These are phyloP conservation scores for Multifurca ochricompacta DNA, from an alignment of 768 basidiomycete species.

Conservation along the genomic window DNA sequence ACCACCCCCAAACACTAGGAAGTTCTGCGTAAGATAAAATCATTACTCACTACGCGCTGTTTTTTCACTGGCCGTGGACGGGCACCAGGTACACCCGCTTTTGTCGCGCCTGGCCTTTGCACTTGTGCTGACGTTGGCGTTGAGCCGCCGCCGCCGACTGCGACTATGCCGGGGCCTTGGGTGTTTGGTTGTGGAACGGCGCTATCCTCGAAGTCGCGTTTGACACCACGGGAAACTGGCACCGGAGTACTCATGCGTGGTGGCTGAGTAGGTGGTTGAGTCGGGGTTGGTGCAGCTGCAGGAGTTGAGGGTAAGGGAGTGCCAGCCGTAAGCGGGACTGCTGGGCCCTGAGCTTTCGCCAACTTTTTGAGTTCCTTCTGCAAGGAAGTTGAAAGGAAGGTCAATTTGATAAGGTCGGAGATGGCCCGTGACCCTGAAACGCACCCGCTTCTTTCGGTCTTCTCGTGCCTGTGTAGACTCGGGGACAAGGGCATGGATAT, in stretches of 20 bases:
- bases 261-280: conserved; percentile 8
- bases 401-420: neutral
- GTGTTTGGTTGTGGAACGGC: conserved; percentile 10
- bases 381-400: neutral
- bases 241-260: conserved; percentile 17
- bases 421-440: conserved; percentile 6
- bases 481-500: conserved; percentile 22
- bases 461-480: conserved; percentile 22
- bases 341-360: conserved; percentile 18
- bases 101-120: conserved; percentile 6
- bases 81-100: conserved; percentile 19
- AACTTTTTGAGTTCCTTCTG: conserved; percentile 23
- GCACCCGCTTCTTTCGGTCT: conserved; percentile 22
- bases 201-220: conserved; percentile 19
- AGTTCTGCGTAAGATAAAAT: neutral
- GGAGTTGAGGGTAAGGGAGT: conserved; percentile 13
- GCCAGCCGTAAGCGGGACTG: conserved; percentile 1
- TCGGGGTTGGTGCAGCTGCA: conserved; percentile 1
- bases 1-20: neutral
- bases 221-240: conserved; percentile 17
- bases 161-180: neutral
- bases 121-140: conserved; percentile 2
- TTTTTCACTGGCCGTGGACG: conserved; percentile 22
- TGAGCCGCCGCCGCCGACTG: neutral
- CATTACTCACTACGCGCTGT: conserved; percentile 20